Conservation (phyloP, 1,284 basidiomycete genomes). For the Leccinum fallax region DNA sequence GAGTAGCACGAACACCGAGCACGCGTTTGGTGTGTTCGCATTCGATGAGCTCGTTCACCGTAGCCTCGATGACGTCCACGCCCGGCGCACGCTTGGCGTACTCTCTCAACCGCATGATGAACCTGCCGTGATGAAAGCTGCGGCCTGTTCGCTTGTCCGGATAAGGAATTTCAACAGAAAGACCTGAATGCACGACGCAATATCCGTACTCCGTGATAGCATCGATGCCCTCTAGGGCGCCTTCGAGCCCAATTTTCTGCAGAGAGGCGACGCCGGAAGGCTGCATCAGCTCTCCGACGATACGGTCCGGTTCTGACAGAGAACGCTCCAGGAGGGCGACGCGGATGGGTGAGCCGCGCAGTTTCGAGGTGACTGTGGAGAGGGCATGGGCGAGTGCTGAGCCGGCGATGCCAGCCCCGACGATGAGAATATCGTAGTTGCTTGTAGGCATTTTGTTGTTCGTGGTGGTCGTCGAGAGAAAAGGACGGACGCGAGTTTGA, state of each 20-base stretch:
- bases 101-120: slow-evolving; percentile 79
- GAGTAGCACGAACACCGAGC: slow-evolving; percentile 63
- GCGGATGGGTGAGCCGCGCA: slow-evolving; percentile 61
- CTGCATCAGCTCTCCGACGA: slow-evolving; percentile 96
- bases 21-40: slow-evolving; percentile 58
- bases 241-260: slow-evolving; percentile 75
- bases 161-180: slow-evolving; percentile 86
- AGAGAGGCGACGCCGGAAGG: slow-evolving; percentile 89
- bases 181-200: slow-evolving; percentile 73
- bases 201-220: slow-evolving; percentile 88
- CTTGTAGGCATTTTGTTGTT: slow-evolving; percentile 20
- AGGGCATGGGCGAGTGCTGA: slow-evolving; percentile 75
- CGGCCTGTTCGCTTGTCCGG: slow-evolving; percentile 73
- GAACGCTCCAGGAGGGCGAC: slow-evolving; percentile 88
- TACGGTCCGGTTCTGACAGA: slow-evolving; percentile 90
- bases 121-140: slow-evolving; percentile 94
- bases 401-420: slow-evolving; percentile 90
- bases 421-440: slow-evolving; percentile 78
- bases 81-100: slow-evolving; percentile 62
- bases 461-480: slow-evolving; percentile 1
- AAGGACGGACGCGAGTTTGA: not conserved
- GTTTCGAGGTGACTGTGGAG: slow-evolving; percentile 46
- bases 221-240: slow-evolving; percentile 84
- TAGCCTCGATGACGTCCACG: slow-evolving; percentile 82
- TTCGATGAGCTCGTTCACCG: slow-evolving; percentile 74